These are phyloP conservation scores for Sanguinoderma infundibulare DNA, from an alignment of 1,284 basidiomycete genomes.

Conservation along the genomic window DNA sequence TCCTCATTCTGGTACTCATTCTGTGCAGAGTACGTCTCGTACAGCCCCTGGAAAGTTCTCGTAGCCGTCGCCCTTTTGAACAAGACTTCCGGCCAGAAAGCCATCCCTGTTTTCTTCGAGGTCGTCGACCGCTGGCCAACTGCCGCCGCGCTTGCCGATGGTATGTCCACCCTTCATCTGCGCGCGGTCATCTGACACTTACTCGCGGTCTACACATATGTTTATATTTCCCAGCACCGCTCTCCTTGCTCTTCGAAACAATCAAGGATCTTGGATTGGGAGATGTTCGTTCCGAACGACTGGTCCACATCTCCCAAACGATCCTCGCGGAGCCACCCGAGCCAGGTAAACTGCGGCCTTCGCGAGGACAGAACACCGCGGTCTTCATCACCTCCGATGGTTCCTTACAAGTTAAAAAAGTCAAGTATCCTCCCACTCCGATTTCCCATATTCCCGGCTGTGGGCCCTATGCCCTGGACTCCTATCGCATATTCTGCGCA, in stretches of 20 bases:
- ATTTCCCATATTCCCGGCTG: slow-evolving; percentile 60
- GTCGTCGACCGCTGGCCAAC: slow-evolving; percentile 57
- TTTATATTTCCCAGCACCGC: slow-evolving; percentile 12
- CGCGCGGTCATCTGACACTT: neutral
- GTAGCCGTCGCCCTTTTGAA: slow-evolving; percentile 59
- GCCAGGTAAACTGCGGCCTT: slow-evolving; percentile 25
- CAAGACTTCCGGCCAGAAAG: slow-evolving; percentile 54
- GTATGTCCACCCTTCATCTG: slow-evolving; percentile 28
- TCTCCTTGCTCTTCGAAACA: slow-evolving; percentile 38
- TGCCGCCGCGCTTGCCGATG: slow-evolving; percentile 52
- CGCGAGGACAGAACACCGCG: slow-evolving; percentile 16
- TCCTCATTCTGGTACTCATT: neutral
- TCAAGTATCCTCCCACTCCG: slow-evolving; percentile 46
- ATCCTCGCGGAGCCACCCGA: slow-evolving; percentile 50
- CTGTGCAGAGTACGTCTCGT: slow-evolving; percentile 46
- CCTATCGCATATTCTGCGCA: slow-evolving; percentile 66
- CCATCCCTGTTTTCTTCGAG: slow-evolving; percentile 59
- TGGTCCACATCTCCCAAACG: slow-evolving; percentile 50
- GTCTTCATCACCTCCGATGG: neutral
- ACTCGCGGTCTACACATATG: neutral
- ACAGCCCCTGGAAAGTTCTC: slow-evolving; percentile 59
- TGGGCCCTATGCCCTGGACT: slow-evolving; percentile 69
- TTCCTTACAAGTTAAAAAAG: neutral
- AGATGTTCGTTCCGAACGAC: slow-evolving; percentile 51
- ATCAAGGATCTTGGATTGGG: slow-evolving; percentile 59